Evolutionary conservation across 306 rosid species (phyloP).

Genomic region (Fragaria iinumae): DNA sequence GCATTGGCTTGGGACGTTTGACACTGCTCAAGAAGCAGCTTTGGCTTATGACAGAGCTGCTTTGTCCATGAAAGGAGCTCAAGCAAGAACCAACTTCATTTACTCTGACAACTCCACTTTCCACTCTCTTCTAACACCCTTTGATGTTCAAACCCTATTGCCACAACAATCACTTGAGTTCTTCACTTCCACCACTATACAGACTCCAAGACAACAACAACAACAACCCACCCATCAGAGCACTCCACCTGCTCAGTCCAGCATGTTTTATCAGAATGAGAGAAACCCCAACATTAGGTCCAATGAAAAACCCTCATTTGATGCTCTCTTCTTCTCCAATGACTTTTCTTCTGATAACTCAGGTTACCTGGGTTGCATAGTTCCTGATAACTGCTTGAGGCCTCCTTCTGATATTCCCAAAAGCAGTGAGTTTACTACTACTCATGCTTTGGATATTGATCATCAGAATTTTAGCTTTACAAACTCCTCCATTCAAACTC

Average conservation of each 20-base stretch:
- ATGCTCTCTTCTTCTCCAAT: slow-evolving; percentile 54
- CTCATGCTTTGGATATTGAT: slow-evolving; percentile 28
- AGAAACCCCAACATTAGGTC: slow-evolving; percentile 21
- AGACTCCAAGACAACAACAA: slow-evolving; percentile 4
- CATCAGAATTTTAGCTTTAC: slow-evolving; percentile 29
- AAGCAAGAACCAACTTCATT: slow-evolving; percentile 92
- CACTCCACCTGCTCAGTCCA: slow-evolving; percentile 29
- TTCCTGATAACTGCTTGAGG: slow-evolving; percentile 84
- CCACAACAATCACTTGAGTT: slow-evolving; percentile 30
- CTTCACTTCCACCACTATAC: slow-evolving; percentile 12
- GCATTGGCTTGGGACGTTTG: slow-evolving; percentile 99
- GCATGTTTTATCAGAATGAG: slow-evolving; percentile 6
- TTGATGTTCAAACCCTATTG: slow-evolving; percentile 50
- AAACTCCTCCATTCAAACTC: slow-evolving; percentile 27
- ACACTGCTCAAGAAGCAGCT: slow-evolving; percentile 99
- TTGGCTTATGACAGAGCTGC: slow-evolving; percentile 99
- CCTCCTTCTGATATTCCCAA: slow-evolving; percentile 45
- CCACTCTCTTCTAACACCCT: slow-evolving; percentile 61
- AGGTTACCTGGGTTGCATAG: slow-evolving; percentile 92
- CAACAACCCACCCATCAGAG: slow-evolving; percentile 38
- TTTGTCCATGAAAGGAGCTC: slow-evolving; percentile 90
- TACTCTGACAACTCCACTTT: slow-evolving; percentile 69
- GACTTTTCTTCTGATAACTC: slow-evolving; percentile 49
- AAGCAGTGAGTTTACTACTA: slow-evolving; percentile 30
- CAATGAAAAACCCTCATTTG: slow-evolving; percentile 23